These are phyloP conservation scores for Xylaria grammica DNA, from an alignment of 495 filamentous ascomycete genomes.

Conservation along the genomic window DNA sequence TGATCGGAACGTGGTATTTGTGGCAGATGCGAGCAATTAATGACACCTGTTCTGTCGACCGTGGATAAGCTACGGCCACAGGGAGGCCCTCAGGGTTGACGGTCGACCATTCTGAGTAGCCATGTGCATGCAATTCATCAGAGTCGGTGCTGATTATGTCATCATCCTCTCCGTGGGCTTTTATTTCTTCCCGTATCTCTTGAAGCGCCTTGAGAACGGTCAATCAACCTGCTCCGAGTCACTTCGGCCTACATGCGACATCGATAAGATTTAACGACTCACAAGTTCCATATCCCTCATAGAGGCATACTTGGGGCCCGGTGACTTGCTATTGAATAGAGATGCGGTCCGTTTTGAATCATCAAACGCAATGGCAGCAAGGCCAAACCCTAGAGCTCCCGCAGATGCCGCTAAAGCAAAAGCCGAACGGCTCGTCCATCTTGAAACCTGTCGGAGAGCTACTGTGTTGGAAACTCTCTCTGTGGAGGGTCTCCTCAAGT, in stretches of 20 bases:
- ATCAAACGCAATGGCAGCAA: slow-evolving; percentile 33
- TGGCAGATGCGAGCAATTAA: slow-evolving; percentile 79
- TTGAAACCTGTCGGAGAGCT: neutral
- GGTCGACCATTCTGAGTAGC: slow-evolving; percentile 89
- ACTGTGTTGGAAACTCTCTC: slow-evolving; percentile 19
- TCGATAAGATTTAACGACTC: slow-evolving; percentile 29
- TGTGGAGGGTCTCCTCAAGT: slow-evolving; percentile 25
- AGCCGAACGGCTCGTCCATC: slow-evolving; percentile 40
- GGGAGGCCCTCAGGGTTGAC: slow-evolving; percentile 78
- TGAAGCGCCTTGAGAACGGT: slow-evolving; percentile 61
- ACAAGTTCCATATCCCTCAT: slow-evolving; percentile 56
- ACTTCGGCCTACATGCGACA: neutral
- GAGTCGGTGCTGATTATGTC: slow-evolving; percentile 82
- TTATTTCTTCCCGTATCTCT: slow-evolving; percentile 63
- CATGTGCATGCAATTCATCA: slow-evolving; percentile 79
- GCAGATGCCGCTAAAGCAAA: slow-evolving; percentile 48
- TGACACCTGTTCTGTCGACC: slow-evolving; percentile 79
- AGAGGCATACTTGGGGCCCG: slow-evolving; percentile 52
- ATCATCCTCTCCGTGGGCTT: slow-evolving; percentile 51
- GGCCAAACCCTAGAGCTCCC: slow-evolving; percentile 47
- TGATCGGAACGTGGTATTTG: slow-evolving; percentile 84
- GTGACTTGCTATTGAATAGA: slow-evolving; percentile 45
- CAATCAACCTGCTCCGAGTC: slow-evolving; percentile 1
- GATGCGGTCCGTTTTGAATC: slow-evolving; percentile 33
- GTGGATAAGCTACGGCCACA: slow-evolving; percentile 81